These are phyloP conservation scores for Mycocentrospora acerina DNA, from an alignment of 2,329 filamentous ascomycete genomes.

Conservation along the genomic window DNA sequence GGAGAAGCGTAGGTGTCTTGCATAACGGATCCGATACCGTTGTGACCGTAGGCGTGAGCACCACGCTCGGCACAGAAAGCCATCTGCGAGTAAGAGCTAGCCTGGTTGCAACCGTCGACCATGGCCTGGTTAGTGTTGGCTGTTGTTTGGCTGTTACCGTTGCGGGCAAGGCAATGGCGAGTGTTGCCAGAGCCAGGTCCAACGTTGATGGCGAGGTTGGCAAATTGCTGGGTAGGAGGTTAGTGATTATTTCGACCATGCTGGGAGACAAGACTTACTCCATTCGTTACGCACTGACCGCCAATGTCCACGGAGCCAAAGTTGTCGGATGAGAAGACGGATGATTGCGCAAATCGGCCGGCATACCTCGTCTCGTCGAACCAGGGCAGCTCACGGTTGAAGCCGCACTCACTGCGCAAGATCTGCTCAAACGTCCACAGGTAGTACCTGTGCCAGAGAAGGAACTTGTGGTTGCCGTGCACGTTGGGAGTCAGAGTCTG, in stretches of 20 bases:
- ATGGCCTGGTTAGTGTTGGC: slow-evolving; percentile 28
- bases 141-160: slow-evolving; percentile 26
- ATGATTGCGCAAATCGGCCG: slow-evolving; percentile 28
- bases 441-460: slow-evolving; percentile 49
- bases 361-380: slow-evolving; percentile 40
- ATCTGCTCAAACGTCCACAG: slow-evolving; percentile 46
- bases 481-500: slow-evolving; percentile 37
- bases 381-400: slow-evolving; percentile 42
- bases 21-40: slow-evolving; percentile 40
- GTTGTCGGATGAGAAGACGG: slow-evolving; percentile 33
- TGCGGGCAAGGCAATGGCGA: slow-evolving; percentile 36
- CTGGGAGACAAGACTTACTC: slow-evolving; percentile 28
- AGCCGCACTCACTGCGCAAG: slow-evolving; percentile 47
- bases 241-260: too few relatives aligned
- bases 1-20: slow-evolving; percentile 35
- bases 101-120: slow-evolving; percentile 31
- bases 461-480: slow-evolving; percentile 40
- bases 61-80: slow-evolving; percentile 30
- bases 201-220: slow-evolving; percentile 32
- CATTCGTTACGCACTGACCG: slow-evolving; percentile 33
- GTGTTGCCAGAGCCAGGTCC: slow-evolving; percentile 30
- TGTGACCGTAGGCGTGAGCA: slow-evolving; percentile 40
- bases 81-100: slow-evolving; percentile 29
- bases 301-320: slow-evolving; percentile 27
- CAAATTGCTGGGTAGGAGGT: slow-evolving; percentile 28